Percentiles rank a stretch among this genome's conserved stretches.
Evolutionary conservation across 75 land plant genomes (phyloP).

Genomic region (Pinus taeda): DNA sequence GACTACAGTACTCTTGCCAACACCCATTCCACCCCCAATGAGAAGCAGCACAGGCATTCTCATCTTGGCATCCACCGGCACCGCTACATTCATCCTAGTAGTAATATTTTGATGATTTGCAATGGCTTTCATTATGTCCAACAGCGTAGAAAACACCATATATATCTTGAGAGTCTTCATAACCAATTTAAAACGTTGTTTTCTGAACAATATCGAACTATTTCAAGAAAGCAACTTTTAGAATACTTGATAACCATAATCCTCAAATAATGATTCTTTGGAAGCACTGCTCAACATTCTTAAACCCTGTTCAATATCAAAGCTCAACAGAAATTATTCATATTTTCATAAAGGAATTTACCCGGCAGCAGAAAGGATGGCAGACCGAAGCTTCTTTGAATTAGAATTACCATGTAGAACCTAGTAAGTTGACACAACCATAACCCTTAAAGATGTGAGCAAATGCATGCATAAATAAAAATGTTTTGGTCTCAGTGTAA

Average conservation of each 20-base stretch:
- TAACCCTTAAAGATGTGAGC: neutral
- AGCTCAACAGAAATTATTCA: neutral
- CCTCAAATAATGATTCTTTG: neutral
- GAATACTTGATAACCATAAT: too few relatives aligned
- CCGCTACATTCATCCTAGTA: slow-evolving; percentile 14
- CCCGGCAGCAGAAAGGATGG: slow-evolving; percentile 18
- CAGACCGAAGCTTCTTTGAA: slow-evolving; percentile 11
- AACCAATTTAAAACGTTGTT: slow-evolving; percentile 62
- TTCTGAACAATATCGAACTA: slow-evolving; percentile 20
- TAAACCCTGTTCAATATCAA: neutral
- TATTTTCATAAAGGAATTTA: neutral
- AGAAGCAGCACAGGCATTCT: slow-evolving; percentile 78
- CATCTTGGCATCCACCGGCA: slow-evolving; percentile 11
- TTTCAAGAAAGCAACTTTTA: neutral
- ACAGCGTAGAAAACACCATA: slow-evolving; percentile 59
- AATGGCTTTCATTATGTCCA: slow-evolving; percentile 69
- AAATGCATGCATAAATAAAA: neutral
- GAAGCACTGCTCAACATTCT: neutral
- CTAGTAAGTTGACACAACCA: neutral
- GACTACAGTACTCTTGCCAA: slow-evolving; percentile 87
- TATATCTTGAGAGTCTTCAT: slow-evolving; percentile 55
- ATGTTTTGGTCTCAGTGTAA: too few relatives aligned
- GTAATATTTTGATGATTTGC: slow-evolving; percentile 5
- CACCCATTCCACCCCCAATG: slow-evolving; percentile 95
- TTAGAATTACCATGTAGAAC: neutral